These are phyloP conservation scores for Dendrothele bispora DNA, from an alignment of 768 basidiomycete genomes.

Conservation along the genomic window DNA sequence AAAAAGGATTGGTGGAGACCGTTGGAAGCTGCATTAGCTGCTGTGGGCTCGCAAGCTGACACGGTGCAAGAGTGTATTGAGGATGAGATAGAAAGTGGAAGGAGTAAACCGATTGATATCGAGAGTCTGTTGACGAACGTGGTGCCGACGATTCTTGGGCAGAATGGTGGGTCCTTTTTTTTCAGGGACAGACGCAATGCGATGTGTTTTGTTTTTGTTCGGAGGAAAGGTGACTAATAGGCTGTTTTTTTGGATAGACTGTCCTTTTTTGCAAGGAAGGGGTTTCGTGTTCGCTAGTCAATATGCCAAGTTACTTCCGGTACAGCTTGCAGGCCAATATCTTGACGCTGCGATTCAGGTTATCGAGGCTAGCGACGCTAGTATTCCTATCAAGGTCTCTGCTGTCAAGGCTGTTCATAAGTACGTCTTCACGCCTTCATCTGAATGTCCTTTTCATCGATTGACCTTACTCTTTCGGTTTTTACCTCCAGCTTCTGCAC, in stretches of 20 bases:
- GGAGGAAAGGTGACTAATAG: too few species aligned
- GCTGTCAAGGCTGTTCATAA: constrained; percentile 93
- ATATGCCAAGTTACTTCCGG: constrained; percentile 72
- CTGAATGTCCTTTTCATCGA: background rate
- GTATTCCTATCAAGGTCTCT: constrained; percentile 89
- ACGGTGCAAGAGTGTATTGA: constrained; percentile 75
- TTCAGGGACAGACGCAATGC: background rate
- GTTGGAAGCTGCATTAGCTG: constrained; percentile 82
- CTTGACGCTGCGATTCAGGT: constrained; percentile 85
- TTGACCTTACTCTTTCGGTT: constrained; percentile 5
- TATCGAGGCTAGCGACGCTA: constrained; percentile 68
- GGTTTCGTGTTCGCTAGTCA: constrained; percentile 94
- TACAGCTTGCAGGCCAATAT: constrained; percentile 78
- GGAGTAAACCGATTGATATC: constrained; percentile 72
- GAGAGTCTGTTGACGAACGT: constrained; percentile 73
- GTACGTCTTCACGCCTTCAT: constrained; percentile 43
- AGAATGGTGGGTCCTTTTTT: constrained; percentile 54
- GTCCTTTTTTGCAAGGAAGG: constrained; percentile 92
- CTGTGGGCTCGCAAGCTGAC: constrained; percentile 79
- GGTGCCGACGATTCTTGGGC: constrained; percentile 72
- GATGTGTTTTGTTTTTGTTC: background rate
- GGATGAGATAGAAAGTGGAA: constrained; percentile 67
- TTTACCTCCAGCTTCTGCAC: constrained; percentile 63
- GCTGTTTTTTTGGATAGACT: constrained; percentile 59
- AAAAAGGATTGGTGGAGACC: constrained; percentile 85